Base-by-base conservation (phyloP, 2,329 filamentous ascomycete genomes). In the Cladosporium sphaerospermum region DNA sequence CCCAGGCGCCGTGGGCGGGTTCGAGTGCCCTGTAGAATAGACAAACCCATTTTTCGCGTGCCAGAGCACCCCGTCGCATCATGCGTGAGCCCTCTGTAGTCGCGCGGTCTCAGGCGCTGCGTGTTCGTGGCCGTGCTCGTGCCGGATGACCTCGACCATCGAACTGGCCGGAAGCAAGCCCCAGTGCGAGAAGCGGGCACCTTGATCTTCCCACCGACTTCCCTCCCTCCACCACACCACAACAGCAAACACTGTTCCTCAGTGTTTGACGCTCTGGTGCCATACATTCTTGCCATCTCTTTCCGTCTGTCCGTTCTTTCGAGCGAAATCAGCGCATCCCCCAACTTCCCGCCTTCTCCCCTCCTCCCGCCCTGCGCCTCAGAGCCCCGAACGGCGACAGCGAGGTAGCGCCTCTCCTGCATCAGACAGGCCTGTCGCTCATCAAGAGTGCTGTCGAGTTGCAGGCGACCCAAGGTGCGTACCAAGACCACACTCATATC, bases 391-490 rank as follows among this genome's bases (percentile, higher is more conserved):
- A 40, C 34, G 45, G 56, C 59, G 61, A 55, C 64, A 60, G 60
- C 57, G 59, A 64, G 63, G 59, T 61, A 47, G 36, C 43, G 39
- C 47, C 31, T 53, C 56, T 58, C 54, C 59, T 57, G 55, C 62
- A 61, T 59, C 61, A 55, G 41, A 47, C 55, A 54, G 50, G 52
- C 57, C 34, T 53, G 34, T 47, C 37, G 43, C 50, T 53, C 62
- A 63, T 63, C 63, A 55, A 52, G 50, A 37, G 50, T 48, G 49
- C 57, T 61, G 42, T 56, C 50, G 46, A 45, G 52, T 37, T 46
- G 56, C 49, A 58, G 58, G 59, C 54, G 59, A 62, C 57, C 59
- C 52, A 49, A 52, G 62, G 62, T 65, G 58, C 63, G 62, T 59
- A 50, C 52, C 47, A 37, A 56, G 31, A 32, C 44, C 39, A 48